Conservation (phyloP, 2,329 filamentous ascomycete genomes). For the Truncatella angustata region DNA sequence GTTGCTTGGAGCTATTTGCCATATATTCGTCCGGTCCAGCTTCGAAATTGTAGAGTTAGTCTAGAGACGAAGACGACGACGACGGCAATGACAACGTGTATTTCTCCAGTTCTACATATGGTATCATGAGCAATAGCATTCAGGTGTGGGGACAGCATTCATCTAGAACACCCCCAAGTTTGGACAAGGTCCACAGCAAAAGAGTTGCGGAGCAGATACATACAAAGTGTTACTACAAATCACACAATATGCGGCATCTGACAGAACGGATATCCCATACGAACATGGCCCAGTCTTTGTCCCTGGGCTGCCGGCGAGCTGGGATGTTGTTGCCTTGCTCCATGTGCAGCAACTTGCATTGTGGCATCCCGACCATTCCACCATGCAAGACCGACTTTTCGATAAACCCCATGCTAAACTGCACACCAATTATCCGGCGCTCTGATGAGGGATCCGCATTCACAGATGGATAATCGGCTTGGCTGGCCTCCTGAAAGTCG, state of each 20-base stretch:
- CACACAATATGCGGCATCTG: background rate
- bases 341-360: too few relatives aligned
- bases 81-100: constrained; percentile 2
- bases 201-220: too few relatives aligned
- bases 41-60: too few relatives aligned
- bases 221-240: too few relatives aligned
- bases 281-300: background rate
- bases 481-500: too few relatives aligned
- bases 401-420: constrained; percentile 5
- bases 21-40: background rate
- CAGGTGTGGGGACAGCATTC: background rate
- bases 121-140: background rate
- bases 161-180: background rate
- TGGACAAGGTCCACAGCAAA: too few relatives aligned
- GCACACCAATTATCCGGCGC: background rate
- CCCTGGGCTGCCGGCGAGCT: background rate
- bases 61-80: background rate
- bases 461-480: too few relatives aligned
- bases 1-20: background rate
- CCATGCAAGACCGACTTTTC: constrained; percentile 4
- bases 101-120: background rate
- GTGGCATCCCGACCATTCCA: too few relatives aligned
- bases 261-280: background rate
- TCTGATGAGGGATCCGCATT: background rate
- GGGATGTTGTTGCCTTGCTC: background rate